phyloP scores from a whole-genome alignment of 495 filamentous ascomycete genomes.

The Halenospora varia region DNA sequence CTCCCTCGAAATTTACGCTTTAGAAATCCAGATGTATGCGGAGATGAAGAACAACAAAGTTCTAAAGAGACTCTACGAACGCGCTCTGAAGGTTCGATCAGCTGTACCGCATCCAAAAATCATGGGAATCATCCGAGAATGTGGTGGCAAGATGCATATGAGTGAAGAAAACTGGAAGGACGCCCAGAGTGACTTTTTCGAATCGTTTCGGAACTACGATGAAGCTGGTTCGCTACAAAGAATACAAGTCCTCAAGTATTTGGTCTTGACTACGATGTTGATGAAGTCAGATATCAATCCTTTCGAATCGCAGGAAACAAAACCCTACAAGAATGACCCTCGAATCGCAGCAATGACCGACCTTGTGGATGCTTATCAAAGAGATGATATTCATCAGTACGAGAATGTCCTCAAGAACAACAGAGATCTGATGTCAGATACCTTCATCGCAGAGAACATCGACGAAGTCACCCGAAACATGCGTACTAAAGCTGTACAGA shows the following conservation, averaged over 20 bases:
- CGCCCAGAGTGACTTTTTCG: slow-evolving; percentile 95
- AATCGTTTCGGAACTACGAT: slow-evolving; percentile 98
- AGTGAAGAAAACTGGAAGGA: slow-evolving; percentile 99
- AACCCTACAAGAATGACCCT: slow-evolving; percentile 94
- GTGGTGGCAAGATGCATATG: slow-evolving; percentile 99
- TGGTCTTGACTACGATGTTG: slow-evolving; percentile 94
- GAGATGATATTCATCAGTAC: slow-evolving; percentile 90
- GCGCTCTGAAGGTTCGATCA: slow-evolving; percentile 83
- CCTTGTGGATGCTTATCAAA: slow-evolving; percentile 92
- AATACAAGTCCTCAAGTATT: slow-evolving; percentile 96
- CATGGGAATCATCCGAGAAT: slow-evolving; percentile 98
- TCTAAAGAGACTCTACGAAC: slow-evolving; percentile 87
- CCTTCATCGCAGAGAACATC: slow-evolving; percentile 98
- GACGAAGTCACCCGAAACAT: slow-evolving; percentile 98
- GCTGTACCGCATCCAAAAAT: slow-evolving; percentile 98
- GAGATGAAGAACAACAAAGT: slow-evolving; percentile 97
- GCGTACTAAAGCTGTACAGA: slow-evolving; percentile 91
- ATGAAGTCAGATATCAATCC: slow-evolving; percentile 99
- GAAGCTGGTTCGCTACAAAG: slow-evolving; percentile 94
- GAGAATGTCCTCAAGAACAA: slow-evolving; percentile 84
- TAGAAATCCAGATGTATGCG: slow-evolving; percentile 98
- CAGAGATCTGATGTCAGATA: slow-evolving; percentile 82
- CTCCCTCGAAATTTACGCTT: slow-evolving; percentile 88
- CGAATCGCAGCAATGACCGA: slow-evolving; percentile 96
- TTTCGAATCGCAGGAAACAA: slow-evolving; percentile 99